phyloP scores from a whole-genome alignment of 768 basidiomycete genomes.

The Sarcodon sp. region DNA sequence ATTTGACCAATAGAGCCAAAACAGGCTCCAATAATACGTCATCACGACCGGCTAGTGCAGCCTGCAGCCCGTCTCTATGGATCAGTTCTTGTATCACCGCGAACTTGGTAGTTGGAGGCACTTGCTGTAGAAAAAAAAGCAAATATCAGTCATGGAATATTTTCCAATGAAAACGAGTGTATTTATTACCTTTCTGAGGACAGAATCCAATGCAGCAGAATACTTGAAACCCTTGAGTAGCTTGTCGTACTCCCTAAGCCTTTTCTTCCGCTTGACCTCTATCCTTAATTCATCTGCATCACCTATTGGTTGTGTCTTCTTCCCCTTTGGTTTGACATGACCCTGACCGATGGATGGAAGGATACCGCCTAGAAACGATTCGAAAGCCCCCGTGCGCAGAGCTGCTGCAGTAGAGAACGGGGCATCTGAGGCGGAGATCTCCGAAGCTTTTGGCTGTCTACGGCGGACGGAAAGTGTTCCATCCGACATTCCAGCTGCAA shows the following conservation, averaged over 20 bases:
- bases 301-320: slow-evolving; percentile 32
- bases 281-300: slow-evolving; percentile 71
- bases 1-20: slow-evolving; percentile 72
- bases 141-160: slow-evolving; percentile 2
- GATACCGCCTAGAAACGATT: slow-evolving; percentile 48
- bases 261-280: slow-evolving; percentile 55
- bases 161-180: neutral
- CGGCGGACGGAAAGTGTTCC: slow-evolving; percentile 96
- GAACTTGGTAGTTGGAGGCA: slow-evolving; percentile 77
- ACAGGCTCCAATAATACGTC: slow-evolving; percentile 90
- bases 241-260: slow-evolving; percentile 79
- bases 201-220: slow-evolving; percentile 86
- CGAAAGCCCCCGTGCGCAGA: slow-evolving; percentile 45
- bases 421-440: slow-evolving; percentile 23
- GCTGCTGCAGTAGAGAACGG: slow-evolving; percentile 20
- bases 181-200: slow-evolving; percentile 62
- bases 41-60: slow-evolving; percentile 82
- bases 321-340: slow-evolving; percentile 31
- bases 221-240: slow-evolving; percentile 90
- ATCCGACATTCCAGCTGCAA: slow-evolving; percentile 95
- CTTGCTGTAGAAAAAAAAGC: slow-evolving; percentile 34
- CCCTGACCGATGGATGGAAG: slow-evolving; percentile 46
- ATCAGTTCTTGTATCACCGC: slow-evolving; percentile 88
- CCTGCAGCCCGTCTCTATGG: slow-evolving; percentile 78
- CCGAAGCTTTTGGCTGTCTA: slow-evolving; percentile 65